These are phyloP conservation scores for Gigaspora rosea DNA, from an alignment of 192 early-diverging fungal species.

Conservation along the genomic window DNA sequence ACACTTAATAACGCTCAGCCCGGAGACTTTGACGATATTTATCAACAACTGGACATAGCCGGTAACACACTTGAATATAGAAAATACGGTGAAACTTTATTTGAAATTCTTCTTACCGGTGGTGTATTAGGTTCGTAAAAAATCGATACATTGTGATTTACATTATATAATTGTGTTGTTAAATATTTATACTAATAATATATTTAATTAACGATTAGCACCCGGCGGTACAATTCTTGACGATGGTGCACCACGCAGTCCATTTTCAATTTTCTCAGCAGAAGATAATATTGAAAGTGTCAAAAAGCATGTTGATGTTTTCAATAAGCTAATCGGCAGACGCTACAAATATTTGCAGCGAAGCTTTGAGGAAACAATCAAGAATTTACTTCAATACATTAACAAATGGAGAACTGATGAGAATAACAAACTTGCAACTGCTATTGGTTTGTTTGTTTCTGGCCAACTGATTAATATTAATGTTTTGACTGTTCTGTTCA, in stretches of 20 bases:
- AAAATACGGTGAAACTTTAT: slow-evolving; percentile 93
- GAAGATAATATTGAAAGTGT: slow-evolving; percentile 70
- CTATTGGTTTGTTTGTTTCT: slow-evolving; percentile 74
- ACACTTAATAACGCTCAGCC: slow-evolving; percentile 48
- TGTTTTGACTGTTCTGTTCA: slow-evolving; percentile 76
- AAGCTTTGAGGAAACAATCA: slow-evolving; percentile 80
- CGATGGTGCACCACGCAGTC: slow-evolving; percentile 75
- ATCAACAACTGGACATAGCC: slow-evolving; percentile 72
- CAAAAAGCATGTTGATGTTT: slow-evolving; percentile 78
- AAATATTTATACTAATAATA: background rate
- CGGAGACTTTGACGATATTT: slow-evolving; percentile 74
- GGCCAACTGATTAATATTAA: slow-evolving; percentile 67
- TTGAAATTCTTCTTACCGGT: slow-evolving; percentile 91
- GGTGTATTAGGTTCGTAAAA: slow-evolving; percentile 74
- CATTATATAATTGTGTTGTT: background rate
- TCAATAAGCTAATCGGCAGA: slow-evolving; percentile 81
- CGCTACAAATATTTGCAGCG: slow-evolving; percentile 93
- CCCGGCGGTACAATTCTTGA: slow-evolving; percentile 77
- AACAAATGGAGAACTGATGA: slow-evolving; percentile 85
- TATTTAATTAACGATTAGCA: slow-evolving; percentile 45
- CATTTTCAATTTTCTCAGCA: slow-evolving; percentile 78
- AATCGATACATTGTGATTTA: background rate
- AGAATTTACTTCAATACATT: slow-evolving; percentile 84
- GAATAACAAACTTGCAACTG: slow-evolving; percentile 75
- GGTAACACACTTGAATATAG: slow-evolving; percentile 92